These are phyloP conservation scores for Aspergillus novofumigatus DNA, from an alignment of 2,329 filamentous ascomycete species.

Conservation along the genomic window DNA sequence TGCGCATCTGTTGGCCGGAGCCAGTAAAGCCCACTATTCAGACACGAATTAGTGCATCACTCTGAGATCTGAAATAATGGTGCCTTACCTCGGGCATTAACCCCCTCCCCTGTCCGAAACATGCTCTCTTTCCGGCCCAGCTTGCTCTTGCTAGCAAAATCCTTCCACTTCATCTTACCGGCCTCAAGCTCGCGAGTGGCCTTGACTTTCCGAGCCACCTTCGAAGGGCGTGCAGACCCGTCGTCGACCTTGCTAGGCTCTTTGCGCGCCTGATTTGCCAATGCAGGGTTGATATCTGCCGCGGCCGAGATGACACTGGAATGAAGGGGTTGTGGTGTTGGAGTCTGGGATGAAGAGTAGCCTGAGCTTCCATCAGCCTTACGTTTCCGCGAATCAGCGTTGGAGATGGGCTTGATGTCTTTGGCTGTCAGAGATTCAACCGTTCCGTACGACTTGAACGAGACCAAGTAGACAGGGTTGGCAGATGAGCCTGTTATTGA, in stretches of 20 bases:
- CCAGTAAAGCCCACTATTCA: constrained; percentile 85
- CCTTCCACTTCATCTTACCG: constrained; percentile 90
- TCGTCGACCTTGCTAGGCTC: constrained; percentile 61
- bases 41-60: constrained; percentile 21
- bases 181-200: constrained; percentile 88
- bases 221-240: constrained; percentile 56
- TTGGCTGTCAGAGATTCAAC: constrained; percentile 76
- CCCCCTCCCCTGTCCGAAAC: constrained; percentile 87
- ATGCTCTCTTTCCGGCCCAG: constrained; percentile 86
- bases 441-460: constrained; percentile 81
- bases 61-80: constrained; percentile 2
- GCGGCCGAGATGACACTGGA: constrained; percentile 62
- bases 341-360: constrained; percentile 42
- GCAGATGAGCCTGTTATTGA: constrained; percentile 89
- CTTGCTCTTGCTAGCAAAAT: constrained; percentile 74
- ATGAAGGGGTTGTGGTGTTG: constrained; percentile 37
- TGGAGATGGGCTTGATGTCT: constrained; percentile 74
- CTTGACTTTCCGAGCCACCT: constrained; percentile 73
- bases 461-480: constrained; percentile 88
- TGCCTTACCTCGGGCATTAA: constrained; percentile 72
- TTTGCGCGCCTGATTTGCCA: constrained; percentile 61
- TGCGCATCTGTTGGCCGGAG: constrained; percentile 92
- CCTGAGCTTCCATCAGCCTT: constrained; percentile 76
- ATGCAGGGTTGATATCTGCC: constrained; percentile 61
- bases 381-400: constrained; percentile 67